Evolutionary conservation across 2,329 filamentous ascomycete species (phyloP).

Genomic region (Alternaria gansuensis): DNA sequence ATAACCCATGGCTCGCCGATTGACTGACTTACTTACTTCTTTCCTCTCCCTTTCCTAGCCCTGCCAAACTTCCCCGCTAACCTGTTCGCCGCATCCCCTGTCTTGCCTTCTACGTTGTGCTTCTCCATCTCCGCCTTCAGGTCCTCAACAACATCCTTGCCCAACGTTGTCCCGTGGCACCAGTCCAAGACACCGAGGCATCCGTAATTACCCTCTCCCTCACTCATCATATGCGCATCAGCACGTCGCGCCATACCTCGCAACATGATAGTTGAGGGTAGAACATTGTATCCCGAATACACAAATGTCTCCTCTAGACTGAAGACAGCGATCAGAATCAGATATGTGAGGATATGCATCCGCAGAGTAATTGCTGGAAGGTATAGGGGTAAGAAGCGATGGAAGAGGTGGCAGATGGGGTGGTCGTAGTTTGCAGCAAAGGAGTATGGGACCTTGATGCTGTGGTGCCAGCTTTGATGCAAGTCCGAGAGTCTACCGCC

Average conservation of each 20-base stretch:
- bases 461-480: slow-evolving; percentile 68
- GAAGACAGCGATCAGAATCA: slow-evolving; percentile 69
- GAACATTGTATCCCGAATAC: slow-evolving; percentile 72
- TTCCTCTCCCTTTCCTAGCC: slow-evolving; percentile 41
- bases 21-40: slow-evolving; percentile 24
- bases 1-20: background rate
- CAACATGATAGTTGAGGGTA: slow-evolving; percentile 67
- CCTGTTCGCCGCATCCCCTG: slow-evolving; percentile 44
- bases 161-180: slow-evolving; percentile 51
- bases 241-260: slow-evolving; percentile 65
- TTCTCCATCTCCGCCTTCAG: slow-evolving; percentile 65
- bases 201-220: slow-evolving; percentile 68
- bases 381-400: slow-evolving; percentile 71
- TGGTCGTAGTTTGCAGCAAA: slow-evolving; percentile 74
- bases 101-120: slow-evolving; percentile 60
- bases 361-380: slow-evolving; percentile 71
- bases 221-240: slow-evolving; percentile 67
- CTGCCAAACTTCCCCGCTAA: slow-evolving; percentile 40
- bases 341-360: slow-evolving; percentile 76
- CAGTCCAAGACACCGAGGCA: slow-evolving; percentile 66
- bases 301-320: slow-evolving; percentile 73
- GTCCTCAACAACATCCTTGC: slow-evolving; percentile 67
- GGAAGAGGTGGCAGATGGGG: slow-evolving; percentile 69
- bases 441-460: slow-evolving; percentile 66
- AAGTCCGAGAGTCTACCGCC: slow-evolving; percentile 43